Evolutionary conservation across 2,329 filamentous ascomycete genomes (phyloP), one percentile per base, ranked within the genome.

Genomic region (Neoscytalidium dimidiatum): DNA sequence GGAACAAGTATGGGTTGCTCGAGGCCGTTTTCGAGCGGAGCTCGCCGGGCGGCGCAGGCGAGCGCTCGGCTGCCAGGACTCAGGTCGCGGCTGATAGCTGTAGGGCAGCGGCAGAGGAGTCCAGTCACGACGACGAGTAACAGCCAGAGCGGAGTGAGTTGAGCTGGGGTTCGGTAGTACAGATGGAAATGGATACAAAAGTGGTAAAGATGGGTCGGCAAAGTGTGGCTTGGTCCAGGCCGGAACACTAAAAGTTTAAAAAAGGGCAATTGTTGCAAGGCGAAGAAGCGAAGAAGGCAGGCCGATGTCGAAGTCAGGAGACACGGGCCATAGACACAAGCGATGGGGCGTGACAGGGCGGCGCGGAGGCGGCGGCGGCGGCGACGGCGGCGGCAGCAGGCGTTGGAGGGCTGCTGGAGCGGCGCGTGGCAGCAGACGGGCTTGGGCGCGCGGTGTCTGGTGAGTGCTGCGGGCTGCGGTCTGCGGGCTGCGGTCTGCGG

Each of bases 201-300:
- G 56, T 28, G 46, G 56, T 60, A 60, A 56, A 53, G 35, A 35
- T 64, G 48, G 61, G 49, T 53, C 38, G 48, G 61, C 38, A 53
- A 64, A 46, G 61, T 26, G 35, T 38, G 61, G 48, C 31, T 31
- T 44, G 61, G 49, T 46, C 49, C 46, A 65, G 48, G 31, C 31
- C 41, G 49, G 33, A 41, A 28, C 46, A 56, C 58, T 44, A 38
- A 46, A 49, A 49, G 38, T 41, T 53, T 49, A 52, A 56, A 53
- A 38, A 52, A 57, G 51, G 35, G 17, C 65, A 78, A 78, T 72
- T 78, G 74, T 77, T 78, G 75, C 75, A 75, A 71, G 71, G 76
- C 75, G 69, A 73, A 77, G 76, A 77, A 77, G 70, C 71, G 70
- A 73, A 77, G 73, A 69, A 66, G 58, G 66, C 64, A 71, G 67